Base-by-base conservation (phyloP, 2,329 filamentous ascomycete genomes). In the Peltaster fructicola region DNA sequence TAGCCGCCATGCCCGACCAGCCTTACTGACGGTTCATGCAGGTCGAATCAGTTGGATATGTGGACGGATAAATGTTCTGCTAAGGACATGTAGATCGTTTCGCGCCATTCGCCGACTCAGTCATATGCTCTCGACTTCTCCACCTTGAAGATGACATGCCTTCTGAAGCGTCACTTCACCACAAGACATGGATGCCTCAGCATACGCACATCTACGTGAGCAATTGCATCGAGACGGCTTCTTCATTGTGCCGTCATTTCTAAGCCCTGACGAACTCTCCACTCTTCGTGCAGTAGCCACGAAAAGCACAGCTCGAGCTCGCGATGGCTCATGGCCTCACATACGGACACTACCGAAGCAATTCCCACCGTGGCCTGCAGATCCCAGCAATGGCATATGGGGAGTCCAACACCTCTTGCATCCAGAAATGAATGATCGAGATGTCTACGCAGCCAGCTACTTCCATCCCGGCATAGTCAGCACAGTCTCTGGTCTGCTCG, bases 291-390 rank as follows among this genome's bases (percentile, higher is more conserved):
- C 47, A 26, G 72, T 72, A 20, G 66, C 70, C 24, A 44, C 54
- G 16, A 49, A 61, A 29, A 63, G 66, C n/a, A 68, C 70, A 11
- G 44, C 53, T 3, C 54, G 68, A 20, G 74, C 77, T 20, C 69
- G 77, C 34, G 39, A 56, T n/a, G 80, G 80, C 17, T 44, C 61
- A 33, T 92, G 81, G 81, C 78, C 78, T 3, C 65, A 76, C 51
- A 71, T 90, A 42, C 75, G 81, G 35, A 85, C 78, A 1, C 66
- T 88, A 3, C 78, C 78, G 26, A 90, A 90, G 51, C 81, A 91
- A 52, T 92, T 91, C 54, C 82, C 81, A 1, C 82, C 82, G 0
- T 91, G 81, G 81, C 59, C 58, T n/a, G 57, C 59, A 24, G 37
- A 44, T 10, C 54, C 61, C 2, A 55, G 59, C 0, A 51, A 57